Evolutionary conservation across 768 basidiomycete genomes (phyloP), one percentile per base, ranked within the genome.

Genomic region (Amanita muscaria): DNA sequence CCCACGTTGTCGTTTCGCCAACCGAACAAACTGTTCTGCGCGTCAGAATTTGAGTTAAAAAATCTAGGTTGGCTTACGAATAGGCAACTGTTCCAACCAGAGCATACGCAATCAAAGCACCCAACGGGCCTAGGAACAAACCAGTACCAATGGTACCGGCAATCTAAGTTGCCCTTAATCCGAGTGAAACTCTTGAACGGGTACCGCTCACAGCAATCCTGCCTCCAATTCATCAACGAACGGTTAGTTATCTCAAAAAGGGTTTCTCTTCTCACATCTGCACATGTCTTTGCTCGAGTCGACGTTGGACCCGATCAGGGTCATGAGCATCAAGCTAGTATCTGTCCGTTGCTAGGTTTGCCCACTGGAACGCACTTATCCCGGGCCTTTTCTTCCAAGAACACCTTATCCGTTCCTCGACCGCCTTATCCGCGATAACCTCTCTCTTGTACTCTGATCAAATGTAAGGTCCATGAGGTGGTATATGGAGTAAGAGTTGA

Each of bases 1-100:
- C 84, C 62, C 76, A 75, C 3, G 80, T 77, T n/a, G 83, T 82
- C 83, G 87, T 82, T 62, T 88, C 86, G 24, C 78, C 83, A 11
- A 86, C 58, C 2, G 79, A 74, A 52, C 81, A 80, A 12, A 86
- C 62, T 4, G 79, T 75, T 5, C 76, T 78, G 42, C 3, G 18
- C 4, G 11, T 18, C 11, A 9, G 31, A 22, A 24, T 38, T 15
- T 5, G 6, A 16, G n/a, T n/a, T 3, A 12, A 50, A 29, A 30
- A 24, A 8, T n/a, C 3, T 25, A 23, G 24, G 24, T 11, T 4
- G 10, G 68, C 76, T 51, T 48, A 79, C 68, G 79, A 66, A 58
- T 80, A 84, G 11, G 79, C 77, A 29, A 80, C 76, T 2, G 79
- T 76, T 36, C 79, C 82, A 36, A 85, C 79, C 45, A 82, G 57